Percentiles rank a stretch among this genome's conserved stretches.
These are phyloP conservation scores for Gyromitra esculenta DNA, from an alignment of 2,329 filamentous ascomycete species.

Conservation along the genomic window DNA sequence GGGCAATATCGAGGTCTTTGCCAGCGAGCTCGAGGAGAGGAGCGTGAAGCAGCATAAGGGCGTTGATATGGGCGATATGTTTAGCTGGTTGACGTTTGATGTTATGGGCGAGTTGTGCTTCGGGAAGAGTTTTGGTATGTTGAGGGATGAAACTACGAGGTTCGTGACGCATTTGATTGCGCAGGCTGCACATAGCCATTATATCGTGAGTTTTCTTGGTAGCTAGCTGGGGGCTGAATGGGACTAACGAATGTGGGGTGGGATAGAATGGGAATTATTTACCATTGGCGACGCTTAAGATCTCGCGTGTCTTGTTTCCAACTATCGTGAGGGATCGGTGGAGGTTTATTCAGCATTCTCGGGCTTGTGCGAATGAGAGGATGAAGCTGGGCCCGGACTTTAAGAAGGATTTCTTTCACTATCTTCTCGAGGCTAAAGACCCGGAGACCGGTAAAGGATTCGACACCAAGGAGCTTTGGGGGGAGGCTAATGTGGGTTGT, in stretches of 20 bases:
- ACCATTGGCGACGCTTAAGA: slow-evolving; percentile 71
- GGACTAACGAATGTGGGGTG: neutral
- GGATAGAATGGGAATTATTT: slow-evolving; percentile 76
- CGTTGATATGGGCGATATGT: slow-evolving; percentile 58
- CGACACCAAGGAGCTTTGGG: slow-evolving; percentile 73
- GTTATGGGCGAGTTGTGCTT: slow-evolving; percentile 66
- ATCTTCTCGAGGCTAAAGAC: slow-evolving; percentile 76
- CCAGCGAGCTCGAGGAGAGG: slow-evolving; percentile 64
- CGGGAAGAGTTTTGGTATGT: slow-evolving; percentile 66
- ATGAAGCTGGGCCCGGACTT: slow-evolving; percentile 73
- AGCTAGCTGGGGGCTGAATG: neutral
- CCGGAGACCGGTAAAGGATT: slow-evolving; percentile 76
- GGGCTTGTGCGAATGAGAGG: slow-evolving; percentile 72
- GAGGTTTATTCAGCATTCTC: slow-evolving; percentile 76
- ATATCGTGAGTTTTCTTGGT: slow-evolving; percentile 67
- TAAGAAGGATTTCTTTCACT: slow-evolving; percentile 79
- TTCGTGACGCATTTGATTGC: slow-evolving; percentile 75
- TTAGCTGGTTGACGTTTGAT: slow-evolving; percentile 64
- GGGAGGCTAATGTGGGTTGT: slow-evolving; percentile 70
- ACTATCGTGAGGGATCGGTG: slow-evolving; percentile 73
- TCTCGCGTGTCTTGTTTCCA: slow-evolving; percentile 75
- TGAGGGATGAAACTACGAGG: slow-evolving; percentile 67
- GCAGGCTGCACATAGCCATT: slow-evolving; percentile 73
- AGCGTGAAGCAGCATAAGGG: slow-evolving; percentile 60
- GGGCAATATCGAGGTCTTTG: slow-evolving; percentile 72